phyloP scores from a whole-genome alignment of 192 early-diverging fungal genomes.

The Rhizophagus clarus region DNA sequence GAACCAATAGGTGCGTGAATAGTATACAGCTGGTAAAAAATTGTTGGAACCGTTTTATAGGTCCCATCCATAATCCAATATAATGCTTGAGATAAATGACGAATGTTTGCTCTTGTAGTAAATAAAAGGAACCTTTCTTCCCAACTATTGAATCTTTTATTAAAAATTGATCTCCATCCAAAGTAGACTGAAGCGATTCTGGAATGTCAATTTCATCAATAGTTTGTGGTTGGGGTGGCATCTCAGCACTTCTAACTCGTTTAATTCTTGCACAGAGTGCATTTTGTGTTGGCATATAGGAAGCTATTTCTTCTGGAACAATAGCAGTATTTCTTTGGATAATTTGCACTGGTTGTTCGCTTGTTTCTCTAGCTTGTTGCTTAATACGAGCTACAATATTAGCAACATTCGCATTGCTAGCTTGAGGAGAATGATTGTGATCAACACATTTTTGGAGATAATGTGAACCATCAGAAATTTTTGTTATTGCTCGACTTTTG shows the following conservation, averaged over 20 bases:
- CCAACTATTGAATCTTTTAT: background rate
- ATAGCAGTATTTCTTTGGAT: background rate
- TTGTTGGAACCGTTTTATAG: no score
- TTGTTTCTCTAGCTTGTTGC: background rate
- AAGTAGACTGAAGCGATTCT: background rate
- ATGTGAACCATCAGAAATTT: background rate
- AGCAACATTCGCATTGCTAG: background rate
- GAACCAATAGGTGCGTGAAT: no score
- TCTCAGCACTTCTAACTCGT: background rate
- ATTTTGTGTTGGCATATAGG: background rate
- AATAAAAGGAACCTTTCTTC: background rate
- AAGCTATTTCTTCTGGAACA: background rate
- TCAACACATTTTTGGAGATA: slow-evolving; percentile 1
- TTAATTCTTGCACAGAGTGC: background rate
- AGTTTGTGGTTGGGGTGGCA: background rate
- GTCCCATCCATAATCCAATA: background rate
- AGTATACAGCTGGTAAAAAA: no score
- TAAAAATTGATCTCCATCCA: background rate
- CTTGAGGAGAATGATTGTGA: background rate
- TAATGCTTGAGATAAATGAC: background rate
- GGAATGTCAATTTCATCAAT: background rate
- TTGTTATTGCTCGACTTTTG: background rate
- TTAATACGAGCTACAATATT: no score
- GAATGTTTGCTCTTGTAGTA: slow-evolving; percentile 2
- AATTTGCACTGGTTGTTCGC: background rate